Evolutionary conservation across 2,329 filamentous ascomycete genomes (phyloP), one percentile per base, ranked within the genome.

Genomic region (Didymella pinodella): DNA sequence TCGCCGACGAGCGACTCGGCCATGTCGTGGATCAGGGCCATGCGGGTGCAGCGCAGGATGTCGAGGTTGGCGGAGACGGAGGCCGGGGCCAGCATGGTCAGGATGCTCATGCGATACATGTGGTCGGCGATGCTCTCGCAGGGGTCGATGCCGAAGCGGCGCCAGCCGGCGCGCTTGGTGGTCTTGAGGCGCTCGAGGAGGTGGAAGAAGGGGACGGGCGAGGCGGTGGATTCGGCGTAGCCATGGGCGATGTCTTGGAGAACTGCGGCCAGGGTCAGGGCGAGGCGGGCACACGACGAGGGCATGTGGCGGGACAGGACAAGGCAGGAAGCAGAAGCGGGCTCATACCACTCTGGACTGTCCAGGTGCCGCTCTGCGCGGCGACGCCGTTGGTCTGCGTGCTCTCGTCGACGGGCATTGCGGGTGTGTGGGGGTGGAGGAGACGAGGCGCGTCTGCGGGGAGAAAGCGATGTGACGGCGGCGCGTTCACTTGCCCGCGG

Each of bases 21-120:
- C 92, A 99, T 97, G 80, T 99, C 95, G 82, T 99, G 95, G 44
- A 99, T 83, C 32, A 99, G 85, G 26, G 93, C 94, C 93, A 99
- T 97, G 80, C 92, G 92, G 70, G 92, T 94, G 83, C 95, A 99
- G 68, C 88, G 89, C 26, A 85, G 79, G 38, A 97, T 84, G 75
- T 98, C 90, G 71, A 98, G 83, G 38, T 85, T 85, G 0, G 86
- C 79, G 2, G 88, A 84, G 11, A 97, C 86, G 1, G 89, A 80
- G 0, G 91, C 84, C 1, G 95, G 94, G 2, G 92, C 93, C 65
- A 97, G 86, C 88, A 99, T 91, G 64, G 92, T 93, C 77, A 99
- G 92, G 67, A 99, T 86, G 48, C 93, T 92, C 95, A 99, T 99
- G 80, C 95, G 93, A 80, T 98, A 99, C 95, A 99, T 99, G 84